Evolutionary conservation across 1,284 basidiomycete species (phyloP).

Genomic region (Microbotryum violaceum): DNA sequence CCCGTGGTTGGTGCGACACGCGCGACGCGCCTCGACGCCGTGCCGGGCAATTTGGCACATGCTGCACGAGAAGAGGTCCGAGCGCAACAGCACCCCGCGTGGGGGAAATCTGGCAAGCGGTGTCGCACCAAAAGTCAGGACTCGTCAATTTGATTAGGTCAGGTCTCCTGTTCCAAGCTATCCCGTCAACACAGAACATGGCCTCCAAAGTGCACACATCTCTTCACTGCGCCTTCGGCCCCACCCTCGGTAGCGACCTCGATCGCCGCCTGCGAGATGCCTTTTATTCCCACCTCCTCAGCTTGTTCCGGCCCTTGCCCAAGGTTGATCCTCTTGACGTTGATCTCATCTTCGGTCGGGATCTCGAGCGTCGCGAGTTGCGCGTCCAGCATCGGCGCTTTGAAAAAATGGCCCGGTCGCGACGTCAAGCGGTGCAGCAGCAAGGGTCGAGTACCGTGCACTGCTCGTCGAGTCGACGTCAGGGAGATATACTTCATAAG

Average conservation of each 20-base stretch:
- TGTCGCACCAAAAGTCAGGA: no score
- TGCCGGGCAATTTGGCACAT: no score
- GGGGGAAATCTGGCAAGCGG: no score
- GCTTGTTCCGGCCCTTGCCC: slow-evolving; percentile 16
- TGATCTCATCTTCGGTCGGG: slow-evolving; percentile 18
- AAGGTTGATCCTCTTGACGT: slow-evolving; percentile 19
- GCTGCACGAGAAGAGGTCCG: neutral
- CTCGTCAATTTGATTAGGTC: neutral
- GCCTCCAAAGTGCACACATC: no score
- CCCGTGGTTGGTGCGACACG: neutral
- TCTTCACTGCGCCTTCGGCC: neutral
- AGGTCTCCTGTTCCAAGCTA: no score
- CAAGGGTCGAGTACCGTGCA: slow-evolving; percentile 59
- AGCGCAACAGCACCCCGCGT: neutral
- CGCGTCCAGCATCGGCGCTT: slow-evolving; percentile 73
- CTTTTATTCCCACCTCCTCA: slow-evolving; percentile 23
- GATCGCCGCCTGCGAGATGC: slow-evolving; percentile 6
- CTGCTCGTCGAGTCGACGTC: slow-evolving; percentile 4
- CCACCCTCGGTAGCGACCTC: neutral
- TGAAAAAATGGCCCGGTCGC: slow-evolving; percentile 80
- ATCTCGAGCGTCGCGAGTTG: slow-evolving; percentile 70
- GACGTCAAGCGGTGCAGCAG: slow-evolving; percentile 62
- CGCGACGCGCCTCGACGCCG: neutral
- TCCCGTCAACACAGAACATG: no score
- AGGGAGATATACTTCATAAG: no score